Base-by-base conservation (phyloP, 2,329 filamentous ascomycete species). In the Beauveria caledonica region DNA sequence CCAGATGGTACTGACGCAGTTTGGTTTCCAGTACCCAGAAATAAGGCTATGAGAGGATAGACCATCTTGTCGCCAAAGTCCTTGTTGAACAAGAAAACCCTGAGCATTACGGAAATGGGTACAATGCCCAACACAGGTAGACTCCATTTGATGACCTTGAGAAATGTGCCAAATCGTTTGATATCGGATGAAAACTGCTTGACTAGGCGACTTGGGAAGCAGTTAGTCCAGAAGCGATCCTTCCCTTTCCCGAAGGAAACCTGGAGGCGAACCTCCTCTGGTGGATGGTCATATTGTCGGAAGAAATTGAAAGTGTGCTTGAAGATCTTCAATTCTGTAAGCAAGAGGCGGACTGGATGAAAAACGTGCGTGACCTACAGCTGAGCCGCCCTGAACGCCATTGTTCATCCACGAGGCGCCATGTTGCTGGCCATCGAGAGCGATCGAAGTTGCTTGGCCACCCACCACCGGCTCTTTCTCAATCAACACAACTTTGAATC, bases 21-120 rank as follows among this genome's bases (percentile, higher is more conserved):
- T 66, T 89, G 86, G 65, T 91, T 91, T 1, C 88, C 87, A 0
- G 88, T 90, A 0, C 88, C 88, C 0, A 91, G 76, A 68, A 92
- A 90, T 1, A 91, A 75, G 0, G 88, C 88, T 36, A 90, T 82
- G 69, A 91, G 82, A 1, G 88, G 88, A 61, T 88, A 78, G 0
- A 87, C 84, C 72, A 91, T 86, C 40, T 84, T 85, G 67, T 90
- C 86, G 17, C 81, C 82, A 68, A 91, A 92, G 60, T 88, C 86
- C 10, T 82, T 78, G 60, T 78, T 86, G 72, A 91, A 90, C 60
- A 83, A 74, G 71, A 89, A 90, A 55, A 90, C 71, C 60, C 82
- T 82, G 65, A 90, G 77, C 69, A 90, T 79, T 39, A 84, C 71
- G 62, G 83, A 85, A 66, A 91, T 84, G 0, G 84, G 85, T 1